phyloP scores from a whole-genome alignment of 2,329 filamentous ascomycete species.

The Diaporthe sp. region DNA sequence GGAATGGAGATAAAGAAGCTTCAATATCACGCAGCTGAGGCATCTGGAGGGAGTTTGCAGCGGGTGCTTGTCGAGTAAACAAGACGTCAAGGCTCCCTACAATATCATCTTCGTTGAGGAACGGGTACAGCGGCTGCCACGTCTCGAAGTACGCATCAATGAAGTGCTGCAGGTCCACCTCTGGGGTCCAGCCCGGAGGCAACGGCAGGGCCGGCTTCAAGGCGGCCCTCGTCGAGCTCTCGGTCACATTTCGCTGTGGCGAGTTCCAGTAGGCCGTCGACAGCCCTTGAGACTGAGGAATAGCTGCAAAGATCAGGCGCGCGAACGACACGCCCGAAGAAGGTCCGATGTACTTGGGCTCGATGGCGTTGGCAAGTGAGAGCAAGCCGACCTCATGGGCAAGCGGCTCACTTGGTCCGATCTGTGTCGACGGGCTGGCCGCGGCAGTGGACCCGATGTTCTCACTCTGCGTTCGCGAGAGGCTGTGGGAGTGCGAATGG shows the following conservation, averaged over 20 bases:
- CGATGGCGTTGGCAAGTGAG: conserved; percentile 45
- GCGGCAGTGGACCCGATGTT: conserved; percentile 1
- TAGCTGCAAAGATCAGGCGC: conserved; percentile 46
- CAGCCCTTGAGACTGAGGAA: conserved; percentile 41
- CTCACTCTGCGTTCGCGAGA: conserved; percentile 7
- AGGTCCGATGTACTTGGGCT: conserved; percentile 48
- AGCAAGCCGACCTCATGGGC: conserved; percentile 47
- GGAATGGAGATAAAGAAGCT: conserved; percentile 38
- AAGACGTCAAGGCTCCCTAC: conserved; percentile 45
- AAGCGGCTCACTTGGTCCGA: conserved; percentile 42
- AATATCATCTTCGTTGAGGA: conserved; percentile 46
- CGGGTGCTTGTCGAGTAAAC: conserved; percentile 41
- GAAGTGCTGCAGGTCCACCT: conserved; percentile 43
- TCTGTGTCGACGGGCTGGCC: conserved; percentile 37
- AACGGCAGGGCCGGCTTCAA: conserved; percentile 30
- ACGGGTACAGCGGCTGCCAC: conserved; percentile 47
- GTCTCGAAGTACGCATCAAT: conserved; percentile 47
- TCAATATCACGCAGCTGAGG: conserved; percentile 43
- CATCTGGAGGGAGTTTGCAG: conserved; percentile 41
- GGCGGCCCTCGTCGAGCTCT: not conserved
- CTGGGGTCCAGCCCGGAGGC: conserved; percentile 38
- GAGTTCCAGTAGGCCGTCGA: conserved; percentile 35
- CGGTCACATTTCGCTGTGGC: not conserved
- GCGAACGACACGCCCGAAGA: conserved; percentile 47
- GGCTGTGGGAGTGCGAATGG: conserved; percentile 7